A percentile compares a stretch with the other conserved stretches of the same genome.
Evolutionary conservation across 345 rosid species (phyloP).

Genomic region (Chamaenerion angustifolium): DNA sequence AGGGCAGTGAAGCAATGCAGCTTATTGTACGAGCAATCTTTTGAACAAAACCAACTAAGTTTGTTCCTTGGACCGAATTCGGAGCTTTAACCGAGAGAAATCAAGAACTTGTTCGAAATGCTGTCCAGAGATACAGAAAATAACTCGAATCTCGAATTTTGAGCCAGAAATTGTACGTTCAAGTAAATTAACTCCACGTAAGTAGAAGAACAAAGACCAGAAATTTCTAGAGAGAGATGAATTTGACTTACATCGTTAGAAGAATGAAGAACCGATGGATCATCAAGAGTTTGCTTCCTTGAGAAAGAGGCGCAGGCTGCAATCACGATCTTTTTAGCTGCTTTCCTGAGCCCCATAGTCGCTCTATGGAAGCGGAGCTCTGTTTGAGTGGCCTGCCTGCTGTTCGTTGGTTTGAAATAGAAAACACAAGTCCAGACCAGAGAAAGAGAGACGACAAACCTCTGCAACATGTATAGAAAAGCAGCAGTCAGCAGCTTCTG

Average conservation of each 20-base stretch:
- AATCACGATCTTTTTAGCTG: constrained; percentile 43
- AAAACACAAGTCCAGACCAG: not conserved
- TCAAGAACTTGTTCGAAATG: too few species aligned
- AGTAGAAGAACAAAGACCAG: not conserved
- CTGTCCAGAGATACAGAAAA: too few species aligned
- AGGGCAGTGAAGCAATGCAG: too few species aligned
- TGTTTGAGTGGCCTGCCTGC: not conserved
- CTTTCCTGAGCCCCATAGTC: constrained; percentile 32
- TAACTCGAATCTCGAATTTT: too few species aligned
- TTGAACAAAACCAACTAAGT: too few species aligned
- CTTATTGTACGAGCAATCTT: too few species aligned
- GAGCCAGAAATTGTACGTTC: too few species aligned
- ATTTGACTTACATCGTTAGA: constrained; percentile 4
- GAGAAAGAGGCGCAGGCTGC: constrained; percentile 74
- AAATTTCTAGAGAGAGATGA: not conserved
- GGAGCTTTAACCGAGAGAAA: too few species aligned
- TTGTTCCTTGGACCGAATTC: too few species aligned
- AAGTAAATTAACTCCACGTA: too few species aligned
- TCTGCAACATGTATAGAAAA: constrained; percentile 5
- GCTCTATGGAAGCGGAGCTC: not conserved
- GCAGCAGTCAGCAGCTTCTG: constrained; percentile 9
- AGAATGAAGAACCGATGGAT: constrained; percentile 10
- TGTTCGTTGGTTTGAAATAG: not conserved
- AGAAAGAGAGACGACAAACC: constrained; percentile 9
- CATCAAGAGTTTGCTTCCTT: constrained; percentile 21